phyloP scores from a whole-genome alignment of 495 filamentous ascomycete genomes.

The Annulohypoxylon nitens region DNA sequence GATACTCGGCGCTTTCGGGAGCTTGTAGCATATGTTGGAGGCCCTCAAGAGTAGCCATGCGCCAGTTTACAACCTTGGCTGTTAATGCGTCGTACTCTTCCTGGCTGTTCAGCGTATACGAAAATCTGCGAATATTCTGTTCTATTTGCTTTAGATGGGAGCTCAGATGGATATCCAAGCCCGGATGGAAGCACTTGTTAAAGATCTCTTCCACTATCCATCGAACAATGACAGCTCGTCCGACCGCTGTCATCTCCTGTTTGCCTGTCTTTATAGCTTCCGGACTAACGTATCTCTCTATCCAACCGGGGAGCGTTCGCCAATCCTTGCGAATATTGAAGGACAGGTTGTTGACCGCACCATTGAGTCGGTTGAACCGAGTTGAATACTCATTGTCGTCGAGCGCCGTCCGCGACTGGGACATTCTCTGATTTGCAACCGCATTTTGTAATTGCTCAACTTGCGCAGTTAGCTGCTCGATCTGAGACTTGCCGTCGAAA shows the following conservation, averaged over 20 bases:
- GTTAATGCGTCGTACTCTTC: conserved; percentile 93
- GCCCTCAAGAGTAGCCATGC: conserved; percentile 93
- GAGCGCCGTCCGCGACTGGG: conserved; percentile 92
- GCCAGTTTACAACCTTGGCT: conserved; percentile 91
- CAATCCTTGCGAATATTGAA: conserved; percentile 97
- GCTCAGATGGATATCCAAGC: conserved; percentile 80
- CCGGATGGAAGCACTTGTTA: conserved; percentile 91
- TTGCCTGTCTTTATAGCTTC: conserved; percentile 85
- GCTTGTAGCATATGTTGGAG: conserved; percentile 78
- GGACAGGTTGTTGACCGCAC: conserved; percentile 92
- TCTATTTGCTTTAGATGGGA: conserved; percentile 86
- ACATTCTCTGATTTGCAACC: conserved; percentile 93
- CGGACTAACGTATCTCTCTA: conserved; percentile 80
- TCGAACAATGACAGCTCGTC: conserved; percentile 87
- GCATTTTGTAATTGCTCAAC: conserved; percentile 97
- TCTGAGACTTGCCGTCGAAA: conserved; percentile 92
- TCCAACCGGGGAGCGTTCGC: conserved; percentile 82
- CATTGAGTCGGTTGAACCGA: conserved; percentile 91
- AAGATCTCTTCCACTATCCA: conserved; percentile 96
- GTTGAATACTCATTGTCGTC: conserved; percentile 96
- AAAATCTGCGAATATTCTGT: conserved; percentile 83
- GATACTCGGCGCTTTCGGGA: conserved; percentile 71
- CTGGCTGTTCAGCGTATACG: conserved; percentile 75
- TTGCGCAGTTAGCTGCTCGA: conserved; percentile 87
- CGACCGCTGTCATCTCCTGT: conserved; percentile 96